Conservation (phyloP, 352 stramenopile genomes). For the Pythium graminicola region DNA sequence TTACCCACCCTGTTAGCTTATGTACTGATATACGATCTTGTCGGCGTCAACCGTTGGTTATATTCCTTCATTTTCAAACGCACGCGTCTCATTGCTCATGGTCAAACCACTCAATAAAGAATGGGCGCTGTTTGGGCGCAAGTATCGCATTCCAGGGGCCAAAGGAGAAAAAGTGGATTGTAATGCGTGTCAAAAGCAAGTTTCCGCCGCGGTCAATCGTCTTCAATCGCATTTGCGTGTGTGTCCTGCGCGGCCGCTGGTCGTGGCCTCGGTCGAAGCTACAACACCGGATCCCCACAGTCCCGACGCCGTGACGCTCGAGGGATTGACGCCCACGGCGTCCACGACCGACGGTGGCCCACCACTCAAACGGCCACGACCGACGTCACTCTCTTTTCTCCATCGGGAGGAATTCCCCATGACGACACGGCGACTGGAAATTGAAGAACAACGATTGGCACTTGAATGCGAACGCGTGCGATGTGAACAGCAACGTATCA, state of each 20-base stretch:
- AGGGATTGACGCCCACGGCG: too few relatives aligned
- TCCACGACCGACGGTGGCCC: too few relatives aligned
- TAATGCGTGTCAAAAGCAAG: conserved; percentile 53
- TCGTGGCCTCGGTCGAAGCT: too few relatives aligned
- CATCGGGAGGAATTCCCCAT: conserved; percentile 24
- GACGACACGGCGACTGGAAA: conserved; percentile 37
- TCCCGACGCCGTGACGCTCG: too few relatives aligned
- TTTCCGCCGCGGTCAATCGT: conserved; percentile 52
- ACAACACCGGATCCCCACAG: too few relatives aligned
- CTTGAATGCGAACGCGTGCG: conserved; percentile 40
- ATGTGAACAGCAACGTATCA: conserved; percentile 37
- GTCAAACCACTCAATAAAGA: conserved; percentile 56
- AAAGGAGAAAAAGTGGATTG: conserved; percentile 63
- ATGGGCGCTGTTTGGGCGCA: conserved; percentile 59
- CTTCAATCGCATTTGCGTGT: conserved; percentile 59
- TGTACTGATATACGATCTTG: too few relatives aligned
- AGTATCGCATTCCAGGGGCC: conserved; percentile 45
- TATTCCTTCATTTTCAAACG: conserved; percentile 13
- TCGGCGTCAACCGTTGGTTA: conserved; percentile 20
- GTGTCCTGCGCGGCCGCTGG: conserved; percentile 33
- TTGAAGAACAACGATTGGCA: conserved; percentile 51
- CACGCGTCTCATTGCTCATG: conserved; percentile 21
- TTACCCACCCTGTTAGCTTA: too few relatives aligned
- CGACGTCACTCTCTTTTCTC: too few relatives aligned
- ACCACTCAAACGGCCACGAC: too few relatives aligned